Conservation (phyloP, 345 rosid genomes). For the Camelina neglecta region DNA sequence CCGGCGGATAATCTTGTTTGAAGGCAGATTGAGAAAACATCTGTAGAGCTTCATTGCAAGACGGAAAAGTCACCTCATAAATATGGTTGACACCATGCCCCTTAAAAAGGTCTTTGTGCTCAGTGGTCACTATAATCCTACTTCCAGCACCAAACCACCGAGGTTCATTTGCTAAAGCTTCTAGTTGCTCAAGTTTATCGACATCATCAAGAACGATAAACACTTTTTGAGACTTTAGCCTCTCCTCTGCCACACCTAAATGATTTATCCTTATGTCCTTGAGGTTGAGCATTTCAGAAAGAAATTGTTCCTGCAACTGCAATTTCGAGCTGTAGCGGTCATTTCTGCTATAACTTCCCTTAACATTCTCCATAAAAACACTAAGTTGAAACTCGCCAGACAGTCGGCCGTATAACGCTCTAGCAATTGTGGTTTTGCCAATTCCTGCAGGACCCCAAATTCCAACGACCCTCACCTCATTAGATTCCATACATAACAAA, state of each 20-base stretch:
- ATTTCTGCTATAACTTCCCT: background rate
- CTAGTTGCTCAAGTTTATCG: conserved; percentile 11
- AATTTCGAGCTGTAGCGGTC: background rate
- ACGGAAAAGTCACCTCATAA: conserved; percentile 10
- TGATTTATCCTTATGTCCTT: conserved; percentile 18
- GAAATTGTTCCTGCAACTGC: conserved; percentile 14
- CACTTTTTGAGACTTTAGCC: conserved; percentile 4
- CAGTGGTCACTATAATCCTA: conserved; percentile 13
- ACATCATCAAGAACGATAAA: conserved; percentile 24
- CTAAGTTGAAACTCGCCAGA: background rate
- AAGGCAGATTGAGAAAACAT: conserved; percentile 1
- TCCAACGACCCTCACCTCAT: background rate
- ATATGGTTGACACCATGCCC: background rate
- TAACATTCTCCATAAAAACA: conserved; percentile 13
- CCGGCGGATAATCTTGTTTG: conserved; percentile 6
- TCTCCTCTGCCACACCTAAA: conserved; percentile 6
- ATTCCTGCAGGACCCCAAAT: conserved; percentile 32
- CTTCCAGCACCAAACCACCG: conserved; percentile 24
- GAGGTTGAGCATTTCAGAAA: background rate
- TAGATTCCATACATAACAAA: conserved; percentile 1
- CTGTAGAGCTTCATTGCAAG: background rate
- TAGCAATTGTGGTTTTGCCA: conserved; percentile 28
- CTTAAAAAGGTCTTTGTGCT: background rate
- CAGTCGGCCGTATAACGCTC: conserved; percentile 5
- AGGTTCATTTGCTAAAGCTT: conserved; percentile 10